Evolutionary conservation across 805 yeast species (phyloP), one percentile per base, ranked within the genome.

Genomic region (Metschnikowia bowlesiae): DNA sequence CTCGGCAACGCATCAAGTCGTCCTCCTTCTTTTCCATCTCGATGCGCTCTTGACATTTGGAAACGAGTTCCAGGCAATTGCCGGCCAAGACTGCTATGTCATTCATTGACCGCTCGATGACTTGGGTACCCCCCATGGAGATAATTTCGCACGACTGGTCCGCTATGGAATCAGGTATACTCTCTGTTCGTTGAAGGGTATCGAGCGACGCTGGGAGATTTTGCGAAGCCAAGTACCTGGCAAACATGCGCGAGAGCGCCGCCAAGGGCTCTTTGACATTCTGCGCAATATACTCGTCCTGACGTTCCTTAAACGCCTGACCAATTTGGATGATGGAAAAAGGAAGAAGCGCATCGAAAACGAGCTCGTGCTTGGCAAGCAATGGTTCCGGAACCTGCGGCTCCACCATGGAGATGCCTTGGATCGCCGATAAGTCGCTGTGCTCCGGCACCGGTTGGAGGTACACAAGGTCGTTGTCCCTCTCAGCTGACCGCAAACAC

Each of bases 401-500:
- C 46, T 79, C 79, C 1, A 85, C 89, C 75, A 86, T 80, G 4
- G 78, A 64, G 0, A 82, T 83, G 1, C 78, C 77, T 1, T 66
- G 61, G 3, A 83, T 69, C 0, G 70, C 58, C 0, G 79, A 70
- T 1, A 82, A 56, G 1, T 73, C 69, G 0, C 61, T 51, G 7
- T 56, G 59, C 1, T 53, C 57, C 0, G 96, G 95, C 0, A 89
- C 82, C 1, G 71, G 68, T 51, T 86, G 84, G 37, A 87, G 67
- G 64, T 89, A 88, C 6, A 91, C 83, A 57, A 89, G 71, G 60
- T 89, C 91, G 62, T 90, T 90, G 56, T 90, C 97, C 55, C 83
- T 77, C 55, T 86, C 89, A 0, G 91, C 81, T 2, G 78, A 70
- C 14, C 71, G 66, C 8, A 84, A 60, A 1, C 76, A 71, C 1